A percentile compares a stretch with the other conserved stretches of the same genome.
phyloP scores from a whole-genome alignment of 2,329 filamentous ascomycete genomes.

The Dactylellina cionopaga region DNA sequence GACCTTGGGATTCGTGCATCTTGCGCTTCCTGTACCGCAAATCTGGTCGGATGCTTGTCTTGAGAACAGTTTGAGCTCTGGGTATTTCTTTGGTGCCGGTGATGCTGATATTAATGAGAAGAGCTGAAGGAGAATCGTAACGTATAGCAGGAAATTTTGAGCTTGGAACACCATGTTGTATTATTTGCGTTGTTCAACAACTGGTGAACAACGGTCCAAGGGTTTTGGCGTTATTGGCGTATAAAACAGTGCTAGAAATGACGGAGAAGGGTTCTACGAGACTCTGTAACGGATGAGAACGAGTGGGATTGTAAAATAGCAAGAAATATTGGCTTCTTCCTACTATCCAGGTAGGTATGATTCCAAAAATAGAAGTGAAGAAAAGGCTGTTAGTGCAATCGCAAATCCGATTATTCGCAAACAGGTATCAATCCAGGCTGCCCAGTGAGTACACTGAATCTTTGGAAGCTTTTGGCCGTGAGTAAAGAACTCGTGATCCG shows the following conservation, averaged over 20 bases:
- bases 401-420: background rate
- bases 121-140: constrained; percentile 19
- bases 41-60: constrained; percentile 31
- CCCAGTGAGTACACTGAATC: background rate
- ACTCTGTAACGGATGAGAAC: too few relatives aligned
- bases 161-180: constrained; percentile 31
- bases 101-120: constrained; percentile 28
- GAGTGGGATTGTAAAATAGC: too few relatives aligned
- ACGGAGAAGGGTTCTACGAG: too few relatives aligned
- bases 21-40: constrained; percentile 38
- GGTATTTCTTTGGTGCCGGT: constrained; percentile 32
- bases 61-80: constrained; percentile 38
- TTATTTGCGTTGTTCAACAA: constrained; percentile 41
- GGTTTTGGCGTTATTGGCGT: too few relatives aligned
- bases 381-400: background rate
- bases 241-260: too few relatives aligned
- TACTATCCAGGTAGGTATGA: constrained; percentile 26
- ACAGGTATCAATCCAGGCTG: background rate
- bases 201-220: too few relatives aligned
- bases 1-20: constrained; percentile 40
- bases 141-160: background rate
- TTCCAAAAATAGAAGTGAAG: background rate
- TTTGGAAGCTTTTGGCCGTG: background rate
- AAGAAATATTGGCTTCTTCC: constrained; percentile 4
- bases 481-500: background rate